Percentiles rank a stretch among this genome's conserved stretches.
Conservation (phyloP, 1,284 basidiomycete genomes). For the Ustilago trichophora region DNA sequence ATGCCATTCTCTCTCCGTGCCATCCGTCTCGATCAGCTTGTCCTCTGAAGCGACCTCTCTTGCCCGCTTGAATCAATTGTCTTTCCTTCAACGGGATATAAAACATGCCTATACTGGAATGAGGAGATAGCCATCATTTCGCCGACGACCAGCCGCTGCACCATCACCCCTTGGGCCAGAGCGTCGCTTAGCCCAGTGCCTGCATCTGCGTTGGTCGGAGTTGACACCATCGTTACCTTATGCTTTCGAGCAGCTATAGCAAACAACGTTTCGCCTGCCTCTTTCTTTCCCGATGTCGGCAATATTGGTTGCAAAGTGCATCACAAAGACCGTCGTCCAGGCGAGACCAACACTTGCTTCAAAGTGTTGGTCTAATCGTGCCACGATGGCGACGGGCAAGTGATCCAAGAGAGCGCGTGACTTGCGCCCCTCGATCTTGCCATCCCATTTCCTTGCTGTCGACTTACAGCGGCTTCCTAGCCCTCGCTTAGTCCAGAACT, state of each 20-base stretch:
- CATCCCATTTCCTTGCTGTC: neutral
- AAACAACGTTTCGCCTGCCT: conserved; percentile 6
- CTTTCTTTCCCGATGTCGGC: neutral
- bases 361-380: conserved; percentile 6
- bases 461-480: neutral
- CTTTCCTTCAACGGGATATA: too few species aligned
- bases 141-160: conserved; percentile 4
- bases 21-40: conserved; percentile 1
- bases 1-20: conserved; percentile 9
- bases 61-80: neutral
- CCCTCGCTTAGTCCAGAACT: neutral
- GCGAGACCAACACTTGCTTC: conserved; percentile 15
- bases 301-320: neutral
- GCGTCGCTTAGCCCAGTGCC: neutral
- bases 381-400: neutral
- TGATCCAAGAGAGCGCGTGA: conserved; percentile 1
- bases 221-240: neutral
- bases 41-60: too few species aligned
- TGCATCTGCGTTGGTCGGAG: conserved; percentile 1
- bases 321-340: conserved; percentile 4
- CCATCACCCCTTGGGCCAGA: conserved; percentile 6
- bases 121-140: neutral
- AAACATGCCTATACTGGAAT: neutral
- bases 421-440: neutral
- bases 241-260: neutral